Evolutionary conservation across 305 asterid species (phyloP).

Genomic region (Fraxinus floribunda): DNA sequence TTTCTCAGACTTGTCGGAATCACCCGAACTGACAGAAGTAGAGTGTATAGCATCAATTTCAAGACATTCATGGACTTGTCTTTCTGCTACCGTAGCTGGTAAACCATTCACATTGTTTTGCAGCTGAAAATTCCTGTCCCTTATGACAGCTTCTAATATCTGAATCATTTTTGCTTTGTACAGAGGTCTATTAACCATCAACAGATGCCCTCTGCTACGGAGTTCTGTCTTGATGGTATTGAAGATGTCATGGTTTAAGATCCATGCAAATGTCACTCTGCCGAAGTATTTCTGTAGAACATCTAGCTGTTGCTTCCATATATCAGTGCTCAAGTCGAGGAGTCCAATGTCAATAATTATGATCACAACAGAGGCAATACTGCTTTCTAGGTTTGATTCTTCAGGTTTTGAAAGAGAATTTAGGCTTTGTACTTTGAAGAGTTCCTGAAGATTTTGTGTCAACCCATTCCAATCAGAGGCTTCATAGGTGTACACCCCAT

Average conservation of each 20-base stretch:
- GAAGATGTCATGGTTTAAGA: slow-evolving; percentile 67
- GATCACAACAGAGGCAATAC: slow-evolving; percentile 31
- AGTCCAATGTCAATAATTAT: slow-evolving; percentile 67
- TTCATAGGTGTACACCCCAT: slow-evolving; percentile 50
- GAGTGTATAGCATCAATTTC: slow-evolving; percentile 59
- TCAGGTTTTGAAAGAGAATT: slow-evolving; percentile 31
- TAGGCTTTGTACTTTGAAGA: slow-evolving; percentile 28
- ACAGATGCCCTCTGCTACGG: slow-evolving; percentile 59
- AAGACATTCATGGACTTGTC: slow-evolving; percentile 45
- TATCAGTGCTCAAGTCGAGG: slow-evolving; percentile 68
- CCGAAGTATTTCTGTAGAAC: slow-evolving; percentile 54
- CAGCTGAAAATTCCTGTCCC: slow-evolving; percentile 37
- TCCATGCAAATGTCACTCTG: slow-evolving; percentile 72
- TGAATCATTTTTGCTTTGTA: slow-evolving; percentile 75
- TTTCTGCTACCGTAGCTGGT: slow-evolving; percentile 29
- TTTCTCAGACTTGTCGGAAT: slow-evolving; percentile 57
- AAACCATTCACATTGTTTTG: slow-evolving; percentile 27
- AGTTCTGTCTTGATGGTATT: slow-evolving; percentile 65
- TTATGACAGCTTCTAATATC: slow-evolving; percentile 57
- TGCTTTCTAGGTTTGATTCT: slow-evolving; percentile 26
- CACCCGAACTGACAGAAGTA: slow-evolving; percentile 55
- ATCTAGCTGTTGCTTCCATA: slow-evolving; percentile 82
- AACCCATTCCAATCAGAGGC: slow-evolving; percentile 86
- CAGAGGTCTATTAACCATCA: slow-evolving; percentile 75
- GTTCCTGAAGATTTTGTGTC: slow-evolving; percentile 54